phyloP scores from a whole-genome alignment of 371 early-diverging fungal species.

The Batkoa obscura region DNA sequence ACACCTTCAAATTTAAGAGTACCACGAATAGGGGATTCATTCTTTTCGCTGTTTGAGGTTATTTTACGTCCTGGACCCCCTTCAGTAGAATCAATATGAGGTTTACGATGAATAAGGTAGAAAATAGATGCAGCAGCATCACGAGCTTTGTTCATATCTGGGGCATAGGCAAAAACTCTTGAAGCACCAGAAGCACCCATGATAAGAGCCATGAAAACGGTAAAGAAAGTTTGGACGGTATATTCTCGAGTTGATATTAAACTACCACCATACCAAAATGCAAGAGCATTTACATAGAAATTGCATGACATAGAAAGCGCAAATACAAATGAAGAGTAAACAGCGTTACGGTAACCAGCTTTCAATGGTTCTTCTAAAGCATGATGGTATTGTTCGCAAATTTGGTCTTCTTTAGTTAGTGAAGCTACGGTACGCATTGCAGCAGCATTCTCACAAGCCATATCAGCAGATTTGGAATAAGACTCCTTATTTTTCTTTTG shows the following conservation, averaged over 20 bases:
- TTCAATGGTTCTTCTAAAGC: constrained; percentile 39
- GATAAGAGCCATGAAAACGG: constrained; percentile 7
- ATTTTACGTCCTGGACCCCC: constrained; percentile 5
- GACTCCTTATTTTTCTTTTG: constrained; percentile 28
- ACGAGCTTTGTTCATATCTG: constrained; percentile 7
- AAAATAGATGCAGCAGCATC: constrained; percentile 3
- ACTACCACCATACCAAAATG: constrained; percentile 25
- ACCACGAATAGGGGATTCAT: constrained; percentile 21
- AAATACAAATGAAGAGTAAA: constrained; percentile 28
- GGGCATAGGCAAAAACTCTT: constrained; percentile 4
- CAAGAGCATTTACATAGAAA: constrained; percentile 33
- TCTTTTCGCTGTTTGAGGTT: constrained; percentile 19
- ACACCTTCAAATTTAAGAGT: constrained; percentile 29
- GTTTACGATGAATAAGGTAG: constrained; percentile 5
- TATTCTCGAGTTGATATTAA: constrained; percentile 5
- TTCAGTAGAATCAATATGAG: constrained; percentile 7
- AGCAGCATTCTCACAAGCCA: constrained; percentile 67
- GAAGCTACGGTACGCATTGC: constrained; percentile 73
- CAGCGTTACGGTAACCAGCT: constrained; percentile 28
- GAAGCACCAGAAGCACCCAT: constrained; percentile 7
- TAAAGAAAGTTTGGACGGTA: neutral
- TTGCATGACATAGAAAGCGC: constrained; percentile 35
- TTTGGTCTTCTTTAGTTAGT: constrained; percentile 49
- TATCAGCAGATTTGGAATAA: constrained; percentile 43
- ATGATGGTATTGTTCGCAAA: constrained; percentile 26